A percentile compares a stretch with the other conserved stretches of the same genome.
Evolutionary conservation across 2,329 filamentous ascomycete genomes (phyloP).

Genomic region (Hirsutella minnesotensis): DNA sequence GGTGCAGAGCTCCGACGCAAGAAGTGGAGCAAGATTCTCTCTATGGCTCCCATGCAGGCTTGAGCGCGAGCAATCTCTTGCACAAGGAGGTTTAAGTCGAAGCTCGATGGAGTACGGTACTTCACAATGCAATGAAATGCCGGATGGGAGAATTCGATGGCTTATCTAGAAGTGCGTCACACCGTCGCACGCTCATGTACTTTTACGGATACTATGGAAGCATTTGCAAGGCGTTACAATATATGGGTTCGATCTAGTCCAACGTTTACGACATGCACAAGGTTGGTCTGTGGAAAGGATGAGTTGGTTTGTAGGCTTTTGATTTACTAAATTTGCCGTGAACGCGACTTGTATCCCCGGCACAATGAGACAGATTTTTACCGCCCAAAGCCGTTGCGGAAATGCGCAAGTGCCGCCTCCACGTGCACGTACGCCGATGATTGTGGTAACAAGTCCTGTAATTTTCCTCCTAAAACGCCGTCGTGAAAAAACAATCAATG

Average conservation of each 20-base stretch:
- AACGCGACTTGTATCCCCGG: too few relatives aligned
- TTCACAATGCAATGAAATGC: neutral
- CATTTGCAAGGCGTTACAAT: constrained; percentile 21
- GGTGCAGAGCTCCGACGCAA: constrained; percentile 79
- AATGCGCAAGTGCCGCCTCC: neutral
- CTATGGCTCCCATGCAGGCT: constrained; percentile 67
- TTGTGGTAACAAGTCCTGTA: too few relatives aligned
- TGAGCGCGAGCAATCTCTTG: constrained; percentile 15
- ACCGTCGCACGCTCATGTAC: neutral
- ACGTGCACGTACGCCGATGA: neutral
- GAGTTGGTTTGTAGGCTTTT: too few relatives aligned
- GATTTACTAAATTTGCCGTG: too few relatives aligned
- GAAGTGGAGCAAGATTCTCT: constrained; percentile 98
- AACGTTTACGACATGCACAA: neutral
- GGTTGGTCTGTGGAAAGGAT: too few relatives aligned
- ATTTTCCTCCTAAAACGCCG: neutral
- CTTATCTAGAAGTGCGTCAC: neutral
- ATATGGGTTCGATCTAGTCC: neutral
- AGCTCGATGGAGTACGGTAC: neutral
- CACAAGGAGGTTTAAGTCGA: neutral
- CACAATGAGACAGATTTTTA: too few relatives aligned
- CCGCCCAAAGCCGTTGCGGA: neutral
- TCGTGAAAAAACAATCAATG: neutral
- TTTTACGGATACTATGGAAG: neutral
- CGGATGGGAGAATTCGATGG: too few relatives aligned